Conservation (phyloP, 306 rosid species). For the Casuarina glauca region DNA sequence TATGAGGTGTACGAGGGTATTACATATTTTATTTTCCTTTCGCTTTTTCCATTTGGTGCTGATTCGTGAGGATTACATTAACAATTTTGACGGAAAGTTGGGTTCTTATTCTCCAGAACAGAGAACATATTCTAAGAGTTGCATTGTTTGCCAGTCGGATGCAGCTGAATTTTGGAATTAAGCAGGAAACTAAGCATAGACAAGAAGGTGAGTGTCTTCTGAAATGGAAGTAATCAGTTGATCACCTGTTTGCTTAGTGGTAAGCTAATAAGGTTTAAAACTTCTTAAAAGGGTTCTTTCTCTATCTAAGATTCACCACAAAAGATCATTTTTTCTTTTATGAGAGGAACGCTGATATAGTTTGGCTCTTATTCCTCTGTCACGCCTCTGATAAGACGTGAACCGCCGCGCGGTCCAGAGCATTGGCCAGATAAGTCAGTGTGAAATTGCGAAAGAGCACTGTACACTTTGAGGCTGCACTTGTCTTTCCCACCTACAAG, state of each 20-base stretch:
- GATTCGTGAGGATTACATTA: background rate
- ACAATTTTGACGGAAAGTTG: background rate
- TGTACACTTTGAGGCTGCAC: background rate
- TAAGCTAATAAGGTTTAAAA: too few species aligned
- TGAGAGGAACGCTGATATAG: constrained; percentile 5
- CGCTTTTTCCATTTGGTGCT: background rate
- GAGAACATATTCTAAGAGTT: background rate
- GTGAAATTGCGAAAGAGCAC: background rate
- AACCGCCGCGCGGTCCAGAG: constrained; percentile 16
- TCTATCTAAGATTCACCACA: too few species aligned
- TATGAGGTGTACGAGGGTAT: background rate
- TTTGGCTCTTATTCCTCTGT: constrained; percentile 2
- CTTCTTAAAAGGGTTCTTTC: too few species aligned
- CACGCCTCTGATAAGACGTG: constrained; percentile 14
- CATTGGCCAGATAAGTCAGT: background rate
- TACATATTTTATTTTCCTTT: background rate
- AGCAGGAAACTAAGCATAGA: too few species aligned
- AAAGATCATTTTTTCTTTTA: background rate
- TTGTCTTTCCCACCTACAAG: background rate
- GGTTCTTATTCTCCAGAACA: background rate
- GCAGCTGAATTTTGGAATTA: too few species aligned
- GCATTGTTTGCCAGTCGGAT: background rate
- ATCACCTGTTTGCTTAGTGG: too few species aligned
- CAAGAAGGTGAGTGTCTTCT: too few species aligned
- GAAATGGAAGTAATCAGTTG: too few species aligned